phyloP scores from a whole-genome alignment of 106 monocot genomes.

The Dendrobium officinale region DNA sequence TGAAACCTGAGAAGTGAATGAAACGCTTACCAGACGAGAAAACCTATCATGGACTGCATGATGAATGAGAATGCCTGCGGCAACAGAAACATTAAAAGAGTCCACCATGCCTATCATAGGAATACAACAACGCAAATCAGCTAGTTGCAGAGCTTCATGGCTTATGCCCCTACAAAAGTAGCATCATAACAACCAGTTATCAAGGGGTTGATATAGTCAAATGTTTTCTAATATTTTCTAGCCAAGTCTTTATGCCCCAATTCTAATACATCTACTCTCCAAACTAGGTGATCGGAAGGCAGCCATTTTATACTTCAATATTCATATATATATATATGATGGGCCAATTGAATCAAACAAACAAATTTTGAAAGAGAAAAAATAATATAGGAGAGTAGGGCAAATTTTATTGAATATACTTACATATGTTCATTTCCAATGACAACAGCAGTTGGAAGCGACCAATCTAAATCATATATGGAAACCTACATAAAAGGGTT shows the following conservation, averaged over 20 bases:
- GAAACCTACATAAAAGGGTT: slow-evolving; percentile 44
- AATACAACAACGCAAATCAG: slow-evolving; percentile 80
- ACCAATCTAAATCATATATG: slow-evolving; percentile 92
- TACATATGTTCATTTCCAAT: slow-evolving; percentile 88
- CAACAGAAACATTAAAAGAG: slow-evolving; percentile 99
- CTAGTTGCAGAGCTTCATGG: slow-evolving; percentile 51
- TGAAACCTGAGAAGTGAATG: neutral
- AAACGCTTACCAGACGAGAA: slow-evolving; percentile 56
- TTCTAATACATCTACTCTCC: too few species aligned
- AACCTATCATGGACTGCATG: slow-evolving; percentile 86
- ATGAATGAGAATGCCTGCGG: slow-evolving; percentile 95
- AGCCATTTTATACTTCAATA: neutral
- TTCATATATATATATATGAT: neutral
- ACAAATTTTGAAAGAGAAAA: neutral
- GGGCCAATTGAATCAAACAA: neutral
- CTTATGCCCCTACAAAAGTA: slow-evolving; percentile 72
- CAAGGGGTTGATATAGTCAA: neutral
- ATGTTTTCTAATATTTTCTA: neutral
- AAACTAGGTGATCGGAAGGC: too few species aligned
- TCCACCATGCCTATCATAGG: slow-evolving; percentile 99
- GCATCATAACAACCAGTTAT: neutral
- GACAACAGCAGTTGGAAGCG: slow-evolving; percentile 86
- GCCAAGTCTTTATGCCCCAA: too few species aligned
- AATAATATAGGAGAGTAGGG: neutral
- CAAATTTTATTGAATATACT: slow-evolving; percentile 15